phyloP scores from a whole-genome alignment of 345 rosid genomes.

The Corymbia maculata region DNA sequence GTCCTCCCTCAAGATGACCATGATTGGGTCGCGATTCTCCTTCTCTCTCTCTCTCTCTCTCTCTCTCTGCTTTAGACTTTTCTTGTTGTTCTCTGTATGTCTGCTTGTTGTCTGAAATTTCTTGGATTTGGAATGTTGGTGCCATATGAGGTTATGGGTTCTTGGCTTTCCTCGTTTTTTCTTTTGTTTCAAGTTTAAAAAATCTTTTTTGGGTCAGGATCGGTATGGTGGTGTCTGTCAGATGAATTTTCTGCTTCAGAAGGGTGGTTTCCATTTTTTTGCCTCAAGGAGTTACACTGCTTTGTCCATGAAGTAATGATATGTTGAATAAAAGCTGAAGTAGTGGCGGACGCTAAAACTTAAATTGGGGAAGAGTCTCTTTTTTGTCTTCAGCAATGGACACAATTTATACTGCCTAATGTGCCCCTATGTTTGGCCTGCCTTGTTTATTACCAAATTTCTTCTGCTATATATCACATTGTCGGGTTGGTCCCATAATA shows the following conservation, averaged over 20 bases:
- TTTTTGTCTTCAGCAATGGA: background rate
- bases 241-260: background rate
- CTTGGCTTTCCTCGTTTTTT: background rate
- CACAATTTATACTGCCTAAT: background rate
- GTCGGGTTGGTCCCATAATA: background rate
- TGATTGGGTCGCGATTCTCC: conserved; percentile 55
- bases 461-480: background rate
- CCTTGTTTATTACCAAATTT: background rate
- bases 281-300: background rate
- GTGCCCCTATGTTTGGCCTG: background rate
- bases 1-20: conserved; percentile 88
- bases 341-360: background rate
- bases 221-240: background rate
- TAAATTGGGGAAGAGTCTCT: background rate
- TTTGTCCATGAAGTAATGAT: background rate
- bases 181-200: background rate
- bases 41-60: background rate
- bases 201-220: background rate
- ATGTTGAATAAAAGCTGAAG: background rate
- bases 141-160: background rate
- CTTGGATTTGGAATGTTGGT: background rate
- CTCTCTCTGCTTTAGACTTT: background rate
- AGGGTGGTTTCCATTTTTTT: background rate
- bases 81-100: background rate
- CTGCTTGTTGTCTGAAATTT: background rate